Evolutionary conservation across 169 alveolate species (phyloP), one percentile per base, ranked within the genome.

Genomic region (Cryptosporidium parvum): DNA sequence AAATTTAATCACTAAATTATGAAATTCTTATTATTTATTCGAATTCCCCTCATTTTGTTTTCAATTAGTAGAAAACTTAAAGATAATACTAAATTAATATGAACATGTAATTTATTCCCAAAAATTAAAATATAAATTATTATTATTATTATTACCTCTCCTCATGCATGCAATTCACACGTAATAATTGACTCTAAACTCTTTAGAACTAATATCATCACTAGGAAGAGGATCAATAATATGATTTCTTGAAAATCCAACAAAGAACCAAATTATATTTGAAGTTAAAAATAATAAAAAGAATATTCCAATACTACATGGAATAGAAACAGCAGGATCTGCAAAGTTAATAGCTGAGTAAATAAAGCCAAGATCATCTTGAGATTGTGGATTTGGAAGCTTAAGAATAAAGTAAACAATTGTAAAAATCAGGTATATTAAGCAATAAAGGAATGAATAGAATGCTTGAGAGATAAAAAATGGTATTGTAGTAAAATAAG

Each of bases 341-440:
- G 89, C 89, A 80, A 80, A 80, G 42, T 80, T 80, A 12, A 80
- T 80, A 12, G 89, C 89, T 2, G 89, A 67, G 67, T 80, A 80
- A 26, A 80, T 65, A 44, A 80, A 80, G 6, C 89, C 89, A 21
- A 80, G 75, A 45, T 80, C 89, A 21, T 65, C 80, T 59, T 80
- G 61, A 42, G 67, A 44, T 45, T 80, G 73, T 23, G 89, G 89
- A 80, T 67, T 80, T 23, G 89, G 89, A 1, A 80, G 51, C n/a
- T 65, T 59, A 10, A 80, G 65, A 10, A 80, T 39, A 65, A 31
- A 80, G 35, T 80, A 80, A 3, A 80, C 75, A n/a, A 80, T 45
- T 16, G 89, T 80, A 14, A 80, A 80, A 8, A 80, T 65, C 58
- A 80, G 8, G 56, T 80, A 80, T 10, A 53, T 80, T 16, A 80